Evolutionary conservation across 495 filamentous ascomycete species (phyloP), one percentile per base, ranked within the genome.

Genomic region (Penicillium dipodomyicola): DNA sequence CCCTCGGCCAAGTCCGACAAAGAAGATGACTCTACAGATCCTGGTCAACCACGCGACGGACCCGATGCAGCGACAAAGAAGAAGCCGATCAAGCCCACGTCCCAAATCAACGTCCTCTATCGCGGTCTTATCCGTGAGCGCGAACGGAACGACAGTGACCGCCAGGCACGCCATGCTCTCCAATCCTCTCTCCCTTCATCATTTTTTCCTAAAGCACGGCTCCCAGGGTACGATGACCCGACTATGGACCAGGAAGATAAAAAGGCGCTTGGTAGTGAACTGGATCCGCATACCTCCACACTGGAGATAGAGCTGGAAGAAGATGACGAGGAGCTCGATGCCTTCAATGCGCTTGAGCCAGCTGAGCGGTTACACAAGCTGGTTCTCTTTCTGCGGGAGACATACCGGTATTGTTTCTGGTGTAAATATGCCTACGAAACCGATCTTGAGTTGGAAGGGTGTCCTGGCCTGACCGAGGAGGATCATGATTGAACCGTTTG

Each of bases 371-470:
- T 97, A 49, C 65, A 73, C 12, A 82, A 72, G 52, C 65, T 96
- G 10, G 82, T 94, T 11, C 61, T 70, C 22, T 84, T 88, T 68
- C 65, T 99, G 39, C 80, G 93, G 22, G 75, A 85, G 29, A 82
- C 78, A 61, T 80, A 89, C 63, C 71, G 79, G 40, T 99, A 99
- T 68, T 99, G 94, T 76, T 96, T 96, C 69, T 99, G 92, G 91
- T 99, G 94, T 69, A 96, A 96, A 68, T 88, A 79, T 69, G 73
- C 77, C 42, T 97, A 97, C 65, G 85, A 87, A 47, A 67, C 60
- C 0, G 79, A 67, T 52, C 30, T 67, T 15, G 73, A 78, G 59
- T 86, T 97, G 85, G 89, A 94, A 5, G 92, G 89, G 0, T 98
- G 94, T 79, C 92, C 94, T 1, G 95, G 95, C 0, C 51, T 86